These are phyloP conservation scores for Linnemannia elongata DNA, from an alignment of 192 early-diverging fungal species.

Conservation along the genomic window DNA sequence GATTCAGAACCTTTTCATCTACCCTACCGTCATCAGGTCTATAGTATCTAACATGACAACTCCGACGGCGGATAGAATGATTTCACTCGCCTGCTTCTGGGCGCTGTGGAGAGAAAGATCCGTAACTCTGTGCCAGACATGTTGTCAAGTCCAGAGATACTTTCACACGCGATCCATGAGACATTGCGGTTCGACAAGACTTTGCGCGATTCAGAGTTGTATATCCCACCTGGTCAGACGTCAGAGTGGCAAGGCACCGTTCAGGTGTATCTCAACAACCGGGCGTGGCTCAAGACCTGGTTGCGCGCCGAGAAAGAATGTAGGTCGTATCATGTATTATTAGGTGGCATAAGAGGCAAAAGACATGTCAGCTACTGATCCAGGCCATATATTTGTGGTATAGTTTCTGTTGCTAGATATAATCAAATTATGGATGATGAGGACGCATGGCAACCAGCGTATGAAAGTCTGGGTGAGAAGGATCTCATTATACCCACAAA, in stretches of 20 bases:
- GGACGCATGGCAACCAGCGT: slow-evolving; percentile 73
- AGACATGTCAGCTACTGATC: background rate
- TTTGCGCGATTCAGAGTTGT: slow-evolving; percentile 73
- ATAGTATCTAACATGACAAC: background rate
- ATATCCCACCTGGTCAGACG: slow-evolving; percentile 57
- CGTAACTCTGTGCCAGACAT: slow-evolving; percentile 63
- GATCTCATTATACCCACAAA: slow-evolving; percentile 69
- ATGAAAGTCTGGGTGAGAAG: slow-evolving; percentile 64
- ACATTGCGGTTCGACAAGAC: slow-evolving; percentile 75
- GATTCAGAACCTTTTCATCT: background rate
- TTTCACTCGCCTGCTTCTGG: slow-evolving; percentile 71
- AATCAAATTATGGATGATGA: slow-evolving; percentile 71
- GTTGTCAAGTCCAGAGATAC: slow-evolving; percentile 65
- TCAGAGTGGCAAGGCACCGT: slow-evolving; percentile 60
- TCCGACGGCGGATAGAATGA: slow-evolving; percentile 60
- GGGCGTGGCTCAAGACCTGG: slow-evolving; percentile 76
- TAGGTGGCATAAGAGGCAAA: background rate
- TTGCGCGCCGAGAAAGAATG: slow-evolving; percentile 75
- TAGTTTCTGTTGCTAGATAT: slow-evolving; percentile 71
- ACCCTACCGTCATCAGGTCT: background rate
- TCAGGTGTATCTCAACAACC: slow-evolving; percentile 67
- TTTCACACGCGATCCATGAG: slow-evolving; percentile 79
- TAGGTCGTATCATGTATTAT: slow-evolving; percentile 24
- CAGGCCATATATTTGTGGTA: background rate
- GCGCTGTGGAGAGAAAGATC: slow-evolving; percentile 71